Base-by-base conservation (phyloP, 176 grass and related monocot genomes). In the Zoysia pacifica region DNA sequence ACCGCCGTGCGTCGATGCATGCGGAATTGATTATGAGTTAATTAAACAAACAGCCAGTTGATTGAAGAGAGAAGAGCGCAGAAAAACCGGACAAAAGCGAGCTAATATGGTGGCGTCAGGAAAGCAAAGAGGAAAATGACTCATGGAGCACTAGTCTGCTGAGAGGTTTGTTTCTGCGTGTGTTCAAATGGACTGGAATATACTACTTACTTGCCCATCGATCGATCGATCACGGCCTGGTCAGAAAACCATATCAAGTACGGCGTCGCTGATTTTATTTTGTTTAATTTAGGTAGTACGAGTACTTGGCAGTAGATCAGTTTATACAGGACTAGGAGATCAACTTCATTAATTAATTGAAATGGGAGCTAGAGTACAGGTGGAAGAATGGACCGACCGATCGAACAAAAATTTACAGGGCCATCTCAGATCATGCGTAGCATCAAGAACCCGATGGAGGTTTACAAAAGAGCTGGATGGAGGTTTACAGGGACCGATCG, bases 391-490 rank as follows among this genome's bases (percentile, higher is more conserved):
- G 81, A 73, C 48, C 12, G n/a, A 55, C 65, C 48, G 80, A 68
- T 88, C 42, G 72, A 78, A 48, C 73, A 82, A 69, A 84, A 89
- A 78, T 73, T 89, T 82, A 86, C 73, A 82, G 45, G 67, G 60
- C 41, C 82, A 85, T 89, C 50, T 67, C 47, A 72, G 49, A 78
- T 85, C 77, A 86, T 67, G 56, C 72, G 67, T 68, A 28, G 28
- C 28, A 87, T 3, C 75, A 87, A 77, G 79, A 82, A 82, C 86
- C 41, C 48, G 10, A 68, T 36, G 59, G n/a, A 74, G 73, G 15
- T 11, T 89, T 85, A 77, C 87, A 89, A 28, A 28, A 18, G 42
- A 89, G 16, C 28, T 28, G 28, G 28, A 28, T 28, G 28, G 28
- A 28, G 28, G 28, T 28, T 28, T 28, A 28, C 28, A 28, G 28